Evolutionary conservation across 2,329 filamentous ascomycete species (phyloP), one percentile per base, ranked within the genome.

Genomic region (Arachnomyces sp.): DNA sequence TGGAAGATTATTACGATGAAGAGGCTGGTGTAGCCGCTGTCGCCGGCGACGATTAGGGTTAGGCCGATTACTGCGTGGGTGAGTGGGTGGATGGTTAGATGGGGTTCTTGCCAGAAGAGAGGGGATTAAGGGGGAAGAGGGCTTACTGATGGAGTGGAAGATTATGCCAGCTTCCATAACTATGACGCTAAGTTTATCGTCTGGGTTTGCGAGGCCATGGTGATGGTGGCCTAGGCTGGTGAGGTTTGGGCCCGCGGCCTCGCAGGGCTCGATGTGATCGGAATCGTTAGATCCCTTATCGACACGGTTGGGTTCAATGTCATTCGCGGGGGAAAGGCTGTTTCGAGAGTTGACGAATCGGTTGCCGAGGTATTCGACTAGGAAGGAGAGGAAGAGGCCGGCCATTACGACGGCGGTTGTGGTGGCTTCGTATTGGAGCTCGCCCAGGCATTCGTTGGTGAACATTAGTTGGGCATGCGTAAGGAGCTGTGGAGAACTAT

Each of bases 381-480:
- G 51, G 58, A 87, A 88, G 0, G 83, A 81, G 2, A 87, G 48
- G 57, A 87, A 82, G 1, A 86, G 63, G 0, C 84, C 84, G 0
- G 78, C 83, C 77, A 88, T 82, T 34, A 83, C 71, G 31, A 89
- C 76, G 2, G 82, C 77, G 0, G 81, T 74, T 0, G 82, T 76
- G 0, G 79, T 84, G 3, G 68, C 74, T 58, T 89, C 84, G 50
- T 84, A 89, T 4, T 65, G 55, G 2, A 88, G 62, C 6, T 71
- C 69, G 3, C 79, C 78, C 9, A 89, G 61, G 50, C 84, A 89
- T 36, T 77, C 64, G 48, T 83, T 86, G 14, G 58, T 64, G 50
- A 89, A 87, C 79, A 86, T 84, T 18, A 88, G 68, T 6, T 70
- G 63, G 1, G 83, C 82, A 46, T 89, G 82, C 0, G 82, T 86